Base-by-base conservation (phyloP, 2,329 filamentous ascomycete species). In the Sporothrix luriei region DNA sequence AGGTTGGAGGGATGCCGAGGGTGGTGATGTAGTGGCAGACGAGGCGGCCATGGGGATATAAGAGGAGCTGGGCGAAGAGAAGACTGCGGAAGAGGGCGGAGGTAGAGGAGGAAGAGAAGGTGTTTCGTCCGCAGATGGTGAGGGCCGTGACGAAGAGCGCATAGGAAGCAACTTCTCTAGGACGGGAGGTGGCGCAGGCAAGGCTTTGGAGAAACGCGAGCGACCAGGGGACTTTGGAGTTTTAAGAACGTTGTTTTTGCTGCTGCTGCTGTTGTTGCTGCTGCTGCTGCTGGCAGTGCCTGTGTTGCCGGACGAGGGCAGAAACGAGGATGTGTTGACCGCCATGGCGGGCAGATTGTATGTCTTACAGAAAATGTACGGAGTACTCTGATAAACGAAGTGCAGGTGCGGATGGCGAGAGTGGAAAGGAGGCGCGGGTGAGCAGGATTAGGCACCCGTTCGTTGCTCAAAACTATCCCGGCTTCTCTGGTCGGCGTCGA, bases 141-240 rank as follows among this genome's bases (percentile, higher is more conserved):
- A 16, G 14, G 69, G 48, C 21, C 49, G 26, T n/a, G 49, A 38
- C 4, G 62, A 14, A 21, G 67, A 71, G 19, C 69, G 51, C 2
- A 55, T 54, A 21, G 24, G 38, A 21, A 70, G 69, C 24, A 69
- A 62, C 43, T 54, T 65, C 24, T 69, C 68, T 5, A 71, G 10
- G 64, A 74, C 71, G 69, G 74, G 72, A 40, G 80, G 77, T 68
- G 85, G 83, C 69, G 81, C 79, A 46, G 85, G 85, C 73, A 88
- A 79, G 46, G 84, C 85, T 78, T 88, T 88, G 75, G 85, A 87
- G 78, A 85, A 86, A 76, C 85, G 84, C 74, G 85, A 87, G 68
- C 80, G 79, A 74, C 83, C 83, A 72, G 75, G 77, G 76, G 77
- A 76, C 69, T 71, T 75, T 73, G 69, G 78, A 70, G 67, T 67